Evolutionary conservation across 768 basidiomycete genomes (phyloP), one percentile per base, ranked within the genome.

Genomic region (Neoboletus brunneissimus): DNA sequence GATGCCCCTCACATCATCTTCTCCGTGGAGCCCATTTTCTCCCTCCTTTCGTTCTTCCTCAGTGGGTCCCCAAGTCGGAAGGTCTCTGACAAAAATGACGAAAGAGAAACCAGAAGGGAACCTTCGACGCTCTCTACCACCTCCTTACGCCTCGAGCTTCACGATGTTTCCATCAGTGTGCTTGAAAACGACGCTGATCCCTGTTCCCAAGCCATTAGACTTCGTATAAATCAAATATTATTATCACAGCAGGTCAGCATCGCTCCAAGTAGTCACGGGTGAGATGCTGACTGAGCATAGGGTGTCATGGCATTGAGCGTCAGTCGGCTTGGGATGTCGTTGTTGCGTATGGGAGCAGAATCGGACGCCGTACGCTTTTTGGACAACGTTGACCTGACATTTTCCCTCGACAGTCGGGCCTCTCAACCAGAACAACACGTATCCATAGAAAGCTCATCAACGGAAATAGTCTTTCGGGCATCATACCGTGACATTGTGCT

Each of bases 1-100:
- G 97, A 99, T 66, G 93, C 92, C 22, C 97, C 97, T 6, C 84
- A 88, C 67, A 79, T 98, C 63, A 89, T 98, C 55, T 91, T 99
- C 65, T 88, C 96, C 2, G 78, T 96, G 20, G 93, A 98, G 58
- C 96, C 94, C 2, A 79, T 98, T 49, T 88, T 95, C 62, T 87
- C 91, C 0, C 75, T 99, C n/a, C 73, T 94, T 31, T 84, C 87
- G 48, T 98, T 97, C 73, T 90, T 94, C 64, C 79, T 79, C 42
- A 85, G 81, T 61, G 79, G 85, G 0, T 81, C 82, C 63, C 64
- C 66, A 56, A 56, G 66, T 12, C 48, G 67, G 3, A 51, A 56
- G 45, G 48, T 56, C 1, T 44, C 61, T 2, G 55, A 63, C 16
- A 59, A 65, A 29, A 44, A 55, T 12, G 56, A 55, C 31, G 25